Conservation (phyloP, 2,329 filamentous ascomycete genomes). For the Penicillium rolfsii region DNA sequence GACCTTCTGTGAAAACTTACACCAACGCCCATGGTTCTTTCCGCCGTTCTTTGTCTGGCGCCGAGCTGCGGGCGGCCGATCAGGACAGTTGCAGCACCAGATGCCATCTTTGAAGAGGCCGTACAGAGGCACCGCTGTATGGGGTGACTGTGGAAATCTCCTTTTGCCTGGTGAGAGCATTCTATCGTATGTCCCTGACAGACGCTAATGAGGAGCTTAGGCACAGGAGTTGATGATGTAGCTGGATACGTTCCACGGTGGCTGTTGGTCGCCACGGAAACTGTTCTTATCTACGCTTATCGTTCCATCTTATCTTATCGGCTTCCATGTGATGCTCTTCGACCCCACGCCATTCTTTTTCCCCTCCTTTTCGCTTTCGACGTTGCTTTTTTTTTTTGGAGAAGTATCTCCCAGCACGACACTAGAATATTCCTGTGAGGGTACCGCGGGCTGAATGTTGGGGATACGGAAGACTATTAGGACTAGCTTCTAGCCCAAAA, state of each 20-base stretch:
- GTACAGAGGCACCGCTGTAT: slow-evolving; percentile 29
- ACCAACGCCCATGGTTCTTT: slow-evolving; percentile 60
- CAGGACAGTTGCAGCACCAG: slow-evolving; percentile 61
- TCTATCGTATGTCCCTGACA: not conserved
- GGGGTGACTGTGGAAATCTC: slow-evolving; percentile 22
- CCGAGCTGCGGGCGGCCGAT: slow-evolving; percentile 57
- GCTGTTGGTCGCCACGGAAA: slow-evolving; percentile 30
- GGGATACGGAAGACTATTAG: not conserved
- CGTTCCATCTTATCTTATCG: slow-evolving; percentile 14
- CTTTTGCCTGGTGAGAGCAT: slow-evolving; percentile 33
- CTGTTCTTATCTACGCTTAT: slow-evolving; percentile 12
- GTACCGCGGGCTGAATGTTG: not conserved
- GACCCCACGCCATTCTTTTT: not conserved
- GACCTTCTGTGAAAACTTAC: slow-evolving; percentile 33
- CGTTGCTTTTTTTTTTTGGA: not conserved
- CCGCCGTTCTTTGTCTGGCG: slow-evolving; percentile 62
- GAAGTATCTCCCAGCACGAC: not conserved
- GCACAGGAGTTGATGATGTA: not conserved
- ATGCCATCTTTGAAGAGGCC: slow-evolving; percentile 49
- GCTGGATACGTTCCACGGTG: not conserved
- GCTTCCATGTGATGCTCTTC: not conserved
- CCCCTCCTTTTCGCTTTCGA: not conserved
- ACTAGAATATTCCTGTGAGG: too few relatives aligned
- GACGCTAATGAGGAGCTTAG: not conserved
- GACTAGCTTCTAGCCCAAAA: not conserved